These are phyloP conservation scores for Boletus eberwhitei DNA, from an alignment of 768 basidiomycete species.

Conservation along the genomic window DNA sequence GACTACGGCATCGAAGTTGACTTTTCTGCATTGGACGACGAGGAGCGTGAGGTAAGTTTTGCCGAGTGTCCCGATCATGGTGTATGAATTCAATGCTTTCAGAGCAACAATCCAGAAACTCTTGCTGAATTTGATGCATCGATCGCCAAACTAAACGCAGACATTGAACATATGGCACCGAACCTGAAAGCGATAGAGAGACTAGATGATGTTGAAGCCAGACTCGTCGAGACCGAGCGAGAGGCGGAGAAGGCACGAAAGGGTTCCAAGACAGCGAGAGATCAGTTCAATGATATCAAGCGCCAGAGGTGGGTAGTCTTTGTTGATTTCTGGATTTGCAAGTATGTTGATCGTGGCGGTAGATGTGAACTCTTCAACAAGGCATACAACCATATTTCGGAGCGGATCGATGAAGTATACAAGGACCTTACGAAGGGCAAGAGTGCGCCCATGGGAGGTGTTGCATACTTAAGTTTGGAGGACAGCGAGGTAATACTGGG, in stretches of 20 bases:
- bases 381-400: conserved; percentile 94
- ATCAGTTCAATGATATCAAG: conserved; percentile 87
- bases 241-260: conserved; percentile 92
- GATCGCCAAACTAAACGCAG: conserved; percentile 64
- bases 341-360: not conserved
- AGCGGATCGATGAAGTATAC: conserved; percentile 92
- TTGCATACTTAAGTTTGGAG: conserved; percentile 93
- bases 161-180: conserved; percentile 92
- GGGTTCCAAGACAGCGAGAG: conserved; percentile 86
- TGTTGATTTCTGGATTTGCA: not conserved
- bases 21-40: conserved; percentile 70
- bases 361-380: conserved; percentile 87
- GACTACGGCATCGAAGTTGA: conserved; percentile 91
- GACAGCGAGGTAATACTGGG: conserved; percentile 78
- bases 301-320: conserved; percentile 57
- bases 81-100: not conserved
- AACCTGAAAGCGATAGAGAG: conserved; percentile 96
- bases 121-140: conserved; percentile 72
- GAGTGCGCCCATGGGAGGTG: conserved; percentile 90
- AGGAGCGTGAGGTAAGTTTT: conserved; percentile 60
- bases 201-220: conserved; percentile 79
- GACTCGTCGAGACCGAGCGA: conserved; percentile 82
- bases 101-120: conserved; percentile 62
- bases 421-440: conserved; percentile 97
- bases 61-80: not conserved